Evolutionary conservation across 169 alveolate species (phyloP), one percentile per base, ranked within the genome.

Genomic region (Cyclospora cayetanensis): DNA sequence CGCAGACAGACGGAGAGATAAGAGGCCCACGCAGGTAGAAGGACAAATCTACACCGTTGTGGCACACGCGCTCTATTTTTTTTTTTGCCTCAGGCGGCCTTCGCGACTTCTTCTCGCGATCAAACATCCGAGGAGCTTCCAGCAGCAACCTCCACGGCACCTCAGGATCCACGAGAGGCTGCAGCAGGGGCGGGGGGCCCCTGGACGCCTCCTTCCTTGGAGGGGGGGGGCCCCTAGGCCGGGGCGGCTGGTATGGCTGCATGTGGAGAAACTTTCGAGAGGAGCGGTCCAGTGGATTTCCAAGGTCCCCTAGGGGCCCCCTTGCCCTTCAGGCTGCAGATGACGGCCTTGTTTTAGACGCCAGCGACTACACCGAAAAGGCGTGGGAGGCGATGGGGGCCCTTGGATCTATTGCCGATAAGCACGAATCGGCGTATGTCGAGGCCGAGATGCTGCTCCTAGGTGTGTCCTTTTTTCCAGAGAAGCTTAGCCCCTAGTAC

Each of bases 301-400:
- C 15, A n/a, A 31, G 18, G 72, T 12, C 31, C 15, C 35, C 15
- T 9, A 31, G 18, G 72, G 72, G 72, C 34, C 72, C 72, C 4
- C 72, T 60, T 15, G n/a, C n/a, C n/a, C 72, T n/a, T 2, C 79
- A 76, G 4, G 89, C 34, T 5, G 89, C 84, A 29, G 97, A 94
- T 39, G 96, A 95, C 37, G 97, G 97, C 34, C 96, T 95, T 85
- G 95, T 96, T 0, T 90, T 96, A 25, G 96, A 96, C 46, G 95
- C 98, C 22, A 95, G 94, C 66, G 98, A 96, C 77, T 96, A 95
- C 95, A 96, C 98, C 0, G 98, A 96, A 66, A 96, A 96, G 92
- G 98, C 98, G 2, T 96, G 98, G 98, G 98, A 96, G 68, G 98
- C 98, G 18, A 95, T 96, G 79, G 93, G 95, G 22, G 92, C 96